These are phyloP conservation scores for Arctium lappa DNA, from an alignment of 129 eudicot genomes.

Conservation along the genomic window DNA sequence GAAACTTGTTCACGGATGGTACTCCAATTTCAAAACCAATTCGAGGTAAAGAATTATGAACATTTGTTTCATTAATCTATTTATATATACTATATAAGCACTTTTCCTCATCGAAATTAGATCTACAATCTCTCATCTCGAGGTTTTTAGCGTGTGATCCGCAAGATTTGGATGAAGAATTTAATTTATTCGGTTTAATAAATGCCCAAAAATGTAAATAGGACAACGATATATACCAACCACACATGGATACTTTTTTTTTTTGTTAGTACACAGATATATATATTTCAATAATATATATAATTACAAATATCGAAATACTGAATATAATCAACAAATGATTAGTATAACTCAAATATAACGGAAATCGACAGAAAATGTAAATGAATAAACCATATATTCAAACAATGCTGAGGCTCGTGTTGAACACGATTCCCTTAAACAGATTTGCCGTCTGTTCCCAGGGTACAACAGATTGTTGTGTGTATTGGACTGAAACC, in stretches of 20 bases:
- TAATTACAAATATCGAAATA: too few species aligned
- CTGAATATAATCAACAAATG: too few species aligned
- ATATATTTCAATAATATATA: too few species aligned
- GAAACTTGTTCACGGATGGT: constrained; percentile 91
- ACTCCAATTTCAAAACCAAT: constrained; percentile 64
- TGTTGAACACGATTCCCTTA: too few species aligned
- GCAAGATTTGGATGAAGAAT: neutral
- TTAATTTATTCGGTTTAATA: neutral
- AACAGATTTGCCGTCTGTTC: too few species aligned
- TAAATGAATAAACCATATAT: too few species aligned
- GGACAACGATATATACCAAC: neutral
- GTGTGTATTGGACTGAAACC: too few species aligned
- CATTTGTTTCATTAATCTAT: neutral
- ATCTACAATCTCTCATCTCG: neutral
- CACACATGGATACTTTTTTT: neutral
- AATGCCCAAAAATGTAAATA: neutral
- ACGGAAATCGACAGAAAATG: too few species aligned
- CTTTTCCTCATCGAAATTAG: neutral
- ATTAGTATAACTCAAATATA: too few species aligned
- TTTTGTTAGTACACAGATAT: too few species aligned
- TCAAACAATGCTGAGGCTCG: too few species aligned
- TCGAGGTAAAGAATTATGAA: constrained; percentile 42
- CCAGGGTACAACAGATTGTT: too few species aligned
- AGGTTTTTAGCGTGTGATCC: neutral
- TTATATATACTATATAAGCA: neutral